phyloP scores from a whole-genome alignment of 2,329 filamentous ascomycete genomes.

The Coniochaeta ligniaria region DNA sequence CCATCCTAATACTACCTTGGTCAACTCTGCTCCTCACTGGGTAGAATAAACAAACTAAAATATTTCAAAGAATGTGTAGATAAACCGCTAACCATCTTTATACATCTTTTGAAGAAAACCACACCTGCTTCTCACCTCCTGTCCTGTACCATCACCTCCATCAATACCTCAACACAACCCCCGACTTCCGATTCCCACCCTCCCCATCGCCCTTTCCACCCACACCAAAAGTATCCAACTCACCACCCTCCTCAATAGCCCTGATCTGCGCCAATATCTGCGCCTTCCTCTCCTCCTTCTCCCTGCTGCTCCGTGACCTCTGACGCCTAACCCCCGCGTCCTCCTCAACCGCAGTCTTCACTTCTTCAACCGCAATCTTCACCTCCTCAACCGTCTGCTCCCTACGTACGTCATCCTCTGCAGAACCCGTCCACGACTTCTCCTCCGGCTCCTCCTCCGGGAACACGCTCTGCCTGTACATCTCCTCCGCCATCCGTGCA shows the following conservation, averaged over 20 bases:
- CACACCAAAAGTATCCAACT: conserved; percentile 12
- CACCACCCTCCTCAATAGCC: conserved; percentile 15
- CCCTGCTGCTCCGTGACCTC: neutral
- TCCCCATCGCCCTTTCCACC: neutral
- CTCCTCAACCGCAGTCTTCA: neutral
- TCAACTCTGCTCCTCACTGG: too few relatives aligned
- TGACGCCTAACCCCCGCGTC: neutral
- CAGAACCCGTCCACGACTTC: neutral
- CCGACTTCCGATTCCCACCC: conserved; percentile 2
- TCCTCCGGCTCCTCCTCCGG: conserved; percentile 1
- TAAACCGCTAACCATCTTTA: neutral
- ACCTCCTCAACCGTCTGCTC: neutral
- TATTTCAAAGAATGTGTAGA: conserved; percentile 1
- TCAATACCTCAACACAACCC: conserved; percentile 13
- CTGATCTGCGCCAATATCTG: conserved; percentile 18
- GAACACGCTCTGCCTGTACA: neutral
- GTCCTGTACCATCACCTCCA: neutral
- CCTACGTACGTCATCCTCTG: neutral
- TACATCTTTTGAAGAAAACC: neutral
- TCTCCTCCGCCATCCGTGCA: neutral
- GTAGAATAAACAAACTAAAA: neutral
- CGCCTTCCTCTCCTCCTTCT: conserved; percentile 9
- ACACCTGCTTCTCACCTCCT: neutral
- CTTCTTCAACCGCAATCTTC: neutral
- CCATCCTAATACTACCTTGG: too few relatives aligned